Conservation (phyloP, 306 rosid genomes). For the Medicago truncatula region MtrunA17r5.0-ANR NC_053048.1:54450501-54451000, state of each 20-base stretch:
- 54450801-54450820: constrained; percentile 51
- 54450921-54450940: not conserved
- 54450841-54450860: constrained; percentile 92
- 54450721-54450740: constrained; percentile 28
- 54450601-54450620: constrained; percentile 26
- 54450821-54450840: constrained; percentile 88
- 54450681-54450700: constrained; percentile 78
- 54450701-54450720: constrained; percentile 42
- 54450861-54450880: constrained; percentile 79
- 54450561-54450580: constrained; percentile 25
- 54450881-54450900: constrained; percentile 71
- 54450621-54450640: constrained; percentile 23
- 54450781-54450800: not conserved
- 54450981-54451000: constrained; percentile 65
- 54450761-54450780: not conserved
- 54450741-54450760: constrained; percentile 17
- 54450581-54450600: constrained; percentile 19
- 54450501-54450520: constrained; percentile 3
- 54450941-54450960: constrained; percentile 14
- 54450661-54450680: constrained; percentile 73
- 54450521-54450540: constrained; percentile 9
- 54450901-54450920: constrained; percentile 29
- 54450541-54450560: constrained; percentile 2
- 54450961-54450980: constrained; percentile 23
- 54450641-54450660: constrained; percentile 54